Conservation (phyloP, 2,329 filamentous ascomycete species). For the Arthrobotrys sphaeroides region DNA sequence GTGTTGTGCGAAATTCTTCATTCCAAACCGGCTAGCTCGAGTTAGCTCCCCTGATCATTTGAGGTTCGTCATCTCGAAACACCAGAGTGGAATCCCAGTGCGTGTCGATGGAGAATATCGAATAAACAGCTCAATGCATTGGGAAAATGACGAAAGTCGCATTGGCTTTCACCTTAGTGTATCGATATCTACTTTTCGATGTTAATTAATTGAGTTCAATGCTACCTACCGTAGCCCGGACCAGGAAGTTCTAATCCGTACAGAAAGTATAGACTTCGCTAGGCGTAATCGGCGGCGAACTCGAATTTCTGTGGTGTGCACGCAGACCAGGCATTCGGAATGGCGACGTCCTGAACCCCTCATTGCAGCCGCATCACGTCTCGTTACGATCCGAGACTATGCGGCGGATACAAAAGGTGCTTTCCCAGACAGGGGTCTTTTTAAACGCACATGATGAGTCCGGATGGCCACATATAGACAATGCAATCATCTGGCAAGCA, state of each 20-base stretch:
- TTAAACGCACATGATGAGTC: slow-evolving; percentile 22
- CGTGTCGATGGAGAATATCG: neutral
- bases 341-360: neutral
- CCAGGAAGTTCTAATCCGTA: neutral
- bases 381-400: slow-evolving; percentile 21
- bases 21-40: slow-evolving; percentile 4
- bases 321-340: neutral
- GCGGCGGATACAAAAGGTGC: slow-evolving; percentile 19
- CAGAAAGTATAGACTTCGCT: neutral
- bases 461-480: neutral
- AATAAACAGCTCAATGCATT: neutral
- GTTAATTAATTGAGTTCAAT: neutral
- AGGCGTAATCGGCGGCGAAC: slow-evolving; percentile 19
- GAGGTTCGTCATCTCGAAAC: neutral
- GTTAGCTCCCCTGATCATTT: neutral
- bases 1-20: neutral
- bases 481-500: slow-evolving; percentile 28
- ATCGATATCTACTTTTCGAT: too few species aligned
- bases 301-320: neutral
- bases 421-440: neutral
- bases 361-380: neutral
- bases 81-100: neutral
- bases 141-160: neutral
- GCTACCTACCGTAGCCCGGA: neutral
- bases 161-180: neutral